A percentile compares a stretch with the other conserved stretches of the same genome.
Evolutionary conservation across 345 rosid species (phyloP).

Genomic region (Hirschfeldia incana): DNA sequence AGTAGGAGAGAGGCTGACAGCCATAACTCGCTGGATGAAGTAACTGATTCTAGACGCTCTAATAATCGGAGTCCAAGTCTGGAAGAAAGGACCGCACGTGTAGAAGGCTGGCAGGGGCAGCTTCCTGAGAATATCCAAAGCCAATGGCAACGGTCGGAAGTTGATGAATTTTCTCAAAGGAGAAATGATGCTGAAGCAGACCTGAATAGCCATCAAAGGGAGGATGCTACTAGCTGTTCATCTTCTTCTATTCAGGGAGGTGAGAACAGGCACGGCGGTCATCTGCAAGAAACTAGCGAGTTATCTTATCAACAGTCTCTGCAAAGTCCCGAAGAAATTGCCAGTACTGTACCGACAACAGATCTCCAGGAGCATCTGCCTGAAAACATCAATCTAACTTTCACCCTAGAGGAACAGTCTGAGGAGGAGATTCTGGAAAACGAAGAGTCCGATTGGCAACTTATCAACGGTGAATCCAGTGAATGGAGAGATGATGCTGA

Average conservation of each 20-base stretch:
- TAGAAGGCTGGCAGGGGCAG: slow-evolving; percentile 50
- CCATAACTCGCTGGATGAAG: slow-evolving; percentile 37
- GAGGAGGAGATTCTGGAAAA: slow-evolving; percentile 45
- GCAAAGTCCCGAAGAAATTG: slow-evolving; percentile 37
- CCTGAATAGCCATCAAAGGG: slow-evolving; percentile 36
- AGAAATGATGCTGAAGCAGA: slow-evolving; percentile 42
- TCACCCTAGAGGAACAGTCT: slow-evolving; percentile 40
- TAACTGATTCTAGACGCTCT: slow-evolving; percentile 43
- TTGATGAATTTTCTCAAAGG: slow-evolving; percentile 40
- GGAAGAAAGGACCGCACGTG: slow-evolving; percentile 46
- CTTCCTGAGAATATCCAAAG: slow-evolving; percentile 47
- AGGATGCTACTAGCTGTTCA: slow-evolving; percentile 30
- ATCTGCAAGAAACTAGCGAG: slow-evolving; percentile 26
- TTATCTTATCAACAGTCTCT: slow-evolving; percentile 37
- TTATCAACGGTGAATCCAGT: slow-evolving; percentile 40
- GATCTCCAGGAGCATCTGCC: slow-evolving; percentile 38
- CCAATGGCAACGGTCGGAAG: slow-evolving; percentile 38
- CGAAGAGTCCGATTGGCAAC: slow-evolving; percentile 48
- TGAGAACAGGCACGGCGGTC: slow-evolving; percentile 29
- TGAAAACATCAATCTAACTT: slow-evolving; percentile 41
- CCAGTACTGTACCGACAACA: slow-evolving; percentile 20
- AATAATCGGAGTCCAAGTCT: slow-evolving; percentile 38
- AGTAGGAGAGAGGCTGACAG: slow-evolving; percentile 41
- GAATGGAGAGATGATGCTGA: slow-evolving; percentile 44
- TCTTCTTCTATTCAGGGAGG: slow-evolving; percentile 37